phyloP scores from a whole-genome alignment of 2,329 filamentous ascomycete species.

The Botrytis byssoidea region DNA sequence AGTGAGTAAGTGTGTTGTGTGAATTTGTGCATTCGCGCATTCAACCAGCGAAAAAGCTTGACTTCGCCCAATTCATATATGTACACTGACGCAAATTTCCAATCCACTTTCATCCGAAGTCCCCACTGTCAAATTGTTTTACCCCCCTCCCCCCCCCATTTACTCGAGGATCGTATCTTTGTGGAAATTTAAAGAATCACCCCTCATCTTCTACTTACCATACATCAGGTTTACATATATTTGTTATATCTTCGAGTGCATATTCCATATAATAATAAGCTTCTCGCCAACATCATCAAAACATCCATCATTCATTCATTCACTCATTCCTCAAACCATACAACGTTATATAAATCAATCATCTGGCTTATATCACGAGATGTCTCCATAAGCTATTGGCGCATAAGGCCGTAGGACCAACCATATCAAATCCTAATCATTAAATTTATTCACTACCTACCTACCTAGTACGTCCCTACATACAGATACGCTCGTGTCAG shows the following conservation, averaged over 20 bases:
- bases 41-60: neutral
- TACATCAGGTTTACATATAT: neutral
- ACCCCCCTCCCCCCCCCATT: neutral
- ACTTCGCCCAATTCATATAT: neutral
- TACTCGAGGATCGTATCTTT: neutral
- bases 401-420: conserved; percentile 1
- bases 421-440: neutral
- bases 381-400: neutral
- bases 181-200: neutral
- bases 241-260: no score
- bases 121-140: neutral
- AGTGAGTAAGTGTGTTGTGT: neutral
- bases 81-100: conserved; percentile 8
- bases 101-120: neutral
- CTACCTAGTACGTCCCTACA: neutral
- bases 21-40: neutral
- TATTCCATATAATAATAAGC: neutral
- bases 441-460: neutral
- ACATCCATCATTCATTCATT: neutral
- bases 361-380: neutral
- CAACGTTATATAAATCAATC: neutral
- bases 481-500: conserved; percentile 3
- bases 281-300: neutral
- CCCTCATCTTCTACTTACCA: neutral
- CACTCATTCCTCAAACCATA: neutral